Evolutionary conservation across 192 early-diverging fungal genomes (phyloP).

Genomic region (Backusella macrospora): DNA sequence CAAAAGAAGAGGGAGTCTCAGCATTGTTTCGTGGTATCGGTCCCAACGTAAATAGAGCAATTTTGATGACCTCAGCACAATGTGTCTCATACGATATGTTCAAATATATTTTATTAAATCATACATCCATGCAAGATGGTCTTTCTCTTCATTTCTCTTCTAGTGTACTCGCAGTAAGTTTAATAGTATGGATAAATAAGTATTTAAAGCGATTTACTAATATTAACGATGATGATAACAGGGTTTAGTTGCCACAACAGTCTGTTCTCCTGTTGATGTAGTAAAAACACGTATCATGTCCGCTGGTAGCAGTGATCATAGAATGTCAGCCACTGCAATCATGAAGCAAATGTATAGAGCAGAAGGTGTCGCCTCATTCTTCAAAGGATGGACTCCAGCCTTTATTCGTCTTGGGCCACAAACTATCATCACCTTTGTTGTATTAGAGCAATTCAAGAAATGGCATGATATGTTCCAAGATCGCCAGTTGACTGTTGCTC

Average conservation of each 20-base stretch:
- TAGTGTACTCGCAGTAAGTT: conserved; percentile 67
- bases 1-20: conserved; percentile 70
- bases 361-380: conserved; percentile 71
- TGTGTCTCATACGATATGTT: conserved; percentile 74
- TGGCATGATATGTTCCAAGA: conserved; percentile 20
- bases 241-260: conserved; percentile 74
- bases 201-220: no score
- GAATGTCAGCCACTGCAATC: conserved; percentile 45
- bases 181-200: neutral
- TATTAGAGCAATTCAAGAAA: conserved; percentile 71
- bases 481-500: conserved; percentile 7
- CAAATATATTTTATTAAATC: conserved; percentile 66
- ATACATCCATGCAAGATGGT: conserved; percentile 63
- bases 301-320: conserved; percentile 33
- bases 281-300: conserved; percentile 87
- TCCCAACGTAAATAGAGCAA: conserved; percentile 87
- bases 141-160: conserved; percentile 67
- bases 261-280: conserved; percentile 78
- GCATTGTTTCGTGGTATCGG: conserved; percentile 89
- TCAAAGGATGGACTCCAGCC: conserved; percentile 84
- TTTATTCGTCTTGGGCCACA: conserved; percentile 83
- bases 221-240: conserved; percentile 16
- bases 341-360: conserved; percentile 42
- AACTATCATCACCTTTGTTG: conserved; percentile 80
- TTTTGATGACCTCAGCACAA: conserved; percentile 78